These are phyloP conservation scores for Buxus sempervirens DNA, from an alignment of 164 flowering plant species.

Conservation along the genomic window DNA sequence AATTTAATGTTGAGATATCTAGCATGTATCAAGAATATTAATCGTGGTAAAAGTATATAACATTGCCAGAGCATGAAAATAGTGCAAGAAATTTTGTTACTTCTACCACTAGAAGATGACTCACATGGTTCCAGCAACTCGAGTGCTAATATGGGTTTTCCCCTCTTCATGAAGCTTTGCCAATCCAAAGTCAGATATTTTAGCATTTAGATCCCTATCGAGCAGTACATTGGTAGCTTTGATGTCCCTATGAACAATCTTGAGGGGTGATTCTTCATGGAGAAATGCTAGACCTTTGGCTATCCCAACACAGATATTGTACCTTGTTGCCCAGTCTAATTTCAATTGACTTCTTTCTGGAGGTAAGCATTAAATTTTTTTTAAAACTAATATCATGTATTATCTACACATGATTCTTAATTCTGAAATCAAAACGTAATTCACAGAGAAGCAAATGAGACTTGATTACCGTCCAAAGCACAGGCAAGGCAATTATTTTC, in stretches of 20 bases:
- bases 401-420: too few species aligned
- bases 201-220: conserved; percentile 22
- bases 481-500: conserved; percentile 24
- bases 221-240: conserved; percentile 23
- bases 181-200: conserved; percentile 29
- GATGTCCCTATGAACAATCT: conserved; percentile 24
- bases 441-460: background rate
- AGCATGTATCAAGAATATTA: background rate
- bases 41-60: background rate
- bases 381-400: background rate
- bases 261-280: conserved; percentile 25
- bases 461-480: conserved; percentile 15
- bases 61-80: background rate
- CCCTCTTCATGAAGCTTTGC: conserved; percentile 29
- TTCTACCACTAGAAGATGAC: conserved; percentile 15
- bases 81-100: conserved; percentile 3
- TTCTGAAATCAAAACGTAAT: background rate
- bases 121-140: conserved; percentile 28
- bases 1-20: background rate
- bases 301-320: conserved; percentile 25
- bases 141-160: conserved; percentile 23
- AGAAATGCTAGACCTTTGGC: conserved; percentile 24
- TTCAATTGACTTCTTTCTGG: conserved; percentile 2
- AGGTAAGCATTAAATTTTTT: background rate
- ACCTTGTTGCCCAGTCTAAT: conserved; percentile 25